These are phyloP conservation scores for Balamuthia mandrillaris DNA, from an alignment of 208 protist genomes.

Conservation along the genomic window DNA sequence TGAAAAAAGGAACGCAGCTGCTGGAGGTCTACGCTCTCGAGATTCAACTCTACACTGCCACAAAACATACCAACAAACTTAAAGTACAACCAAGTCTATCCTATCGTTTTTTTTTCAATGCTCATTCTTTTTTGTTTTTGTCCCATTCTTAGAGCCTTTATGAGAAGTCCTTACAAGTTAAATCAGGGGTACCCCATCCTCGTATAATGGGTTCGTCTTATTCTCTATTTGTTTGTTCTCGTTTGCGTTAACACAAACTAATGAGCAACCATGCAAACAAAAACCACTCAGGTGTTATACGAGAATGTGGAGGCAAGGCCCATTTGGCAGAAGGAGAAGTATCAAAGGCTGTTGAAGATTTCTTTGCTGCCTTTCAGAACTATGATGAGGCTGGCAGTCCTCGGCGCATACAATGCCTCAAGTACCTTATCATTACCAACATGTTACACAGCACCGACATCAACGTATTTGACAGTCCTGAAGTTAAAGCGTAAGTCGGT, in stretches of 20 bases:
- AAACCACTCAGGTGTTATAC: too few species aligned
- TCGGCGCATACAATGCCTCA: not conserved
- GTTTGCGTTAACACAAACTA: too few species aligned
- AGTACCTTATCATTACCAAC: slow-evolving; percentile 58
- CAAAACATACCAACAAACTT: slow-evolving; percentile 75
- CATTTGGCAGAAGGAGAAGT: slow-evolving; percentile 78
- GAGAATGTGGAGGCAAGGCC: slow-evolving; percentile 85
- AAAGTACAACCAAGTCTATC: slow-evolving; percentile 44
- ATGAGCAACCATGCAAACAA: too few species aligned
- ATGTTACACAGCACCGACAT: slow-evolving; percentile 82
- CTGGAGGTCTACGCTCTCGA: slow-evolving; percentile 82
- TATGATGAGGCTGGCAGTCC: slow-evolving; percentile 80
- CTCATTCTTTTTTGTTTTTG: not conserved
- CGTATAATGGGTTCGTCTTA: slow-evolving; percentile 74
- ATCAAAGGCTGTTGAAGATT: slow-evolving; percentile 83
- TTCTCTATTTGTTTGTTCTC: too few species aligned
- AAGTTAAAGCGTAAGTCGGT: slow-evolving; percentile 77
- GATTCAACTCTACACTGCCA: slow-evolving; percentile 82
- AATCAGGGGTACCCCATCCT: slow-evolving; percentile 82
- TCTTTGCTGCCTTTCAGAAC: slow-evolving; percentile 85
- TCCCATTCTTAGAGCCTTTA: slow-evolving; percentile 50
- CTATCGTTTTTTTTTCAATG: too few species aligned
- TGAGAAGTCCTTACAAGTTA: slow-evolving; percentile 53
- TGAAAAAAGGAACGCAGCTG: slow-evolving; percentile 76
- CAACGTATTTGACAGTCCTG: slow-evolving; percentile 87